Evolutionary conservation across 2,329 filamentous ascomycete species (phyloP).

Genomic region (Cryoendolithus antarcticus): DNA sequence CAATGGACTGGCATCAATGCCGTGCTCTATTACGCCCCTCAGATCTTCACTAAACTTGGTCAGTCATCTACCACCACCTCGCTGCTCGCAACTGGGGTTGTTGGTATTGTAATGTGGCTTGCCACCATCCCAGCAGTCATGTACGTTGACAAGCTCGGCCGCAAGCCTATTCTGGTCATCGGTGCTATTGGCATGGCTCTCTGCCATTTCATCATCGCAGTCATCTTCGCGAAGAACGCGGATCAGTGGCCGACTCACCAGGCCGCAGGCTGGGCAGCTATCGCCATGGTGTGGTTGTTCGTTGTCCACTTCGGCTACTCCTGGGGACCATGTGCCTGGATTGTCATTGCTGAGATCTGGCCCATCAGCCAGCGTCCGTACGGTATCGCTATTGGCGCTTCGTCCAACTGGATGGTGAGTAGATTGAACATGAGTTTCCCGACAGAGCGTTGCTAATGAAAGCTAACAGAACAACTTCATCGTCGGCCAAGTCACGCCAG

Average conservation of each 20-base stretch:
- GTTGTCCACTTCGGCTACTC: constrained; percentile 63
- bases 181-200: constrained; percentile 25
- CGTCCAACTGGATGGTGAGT: constrained; percentile 32
- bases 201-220: constrained; percentile 45
- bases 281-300: constrained; percentile 61
- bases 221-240: constrained; percentile 51
- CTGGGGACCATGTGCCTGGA: constrained; percentile 63
- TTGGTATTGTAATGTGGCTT: constrained; percentile 58
- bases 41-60: constrained; percentile 37
- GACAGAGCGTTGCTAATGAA: background rate
- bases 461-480: constrained; percentile 41
- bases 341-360: constrained; percentile 60
- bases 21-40: constrained; percentile 36
- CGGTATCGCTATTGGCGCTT: constrained; percentile 55
- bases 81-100: constrained; percentile 57
- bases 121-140: constrained; percentile 55
- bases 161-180: constrained; percentile 27
- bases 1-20: constrained; percentile 41
- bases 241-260: constrained; percentile 44
- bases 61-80: constrained; percentile 36
- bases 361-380: constrained; percentile 58
- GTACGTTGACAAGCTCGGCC: constrained; percentile 47
- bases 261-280: constrained; percentile 58
- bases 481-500: constrained; percentile 57
- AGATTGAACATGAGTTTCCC: constrained; percentile 40